phyloP scores from a whole-genome alignment of 805 yeast genomes.

The Candida pini region DNA sequence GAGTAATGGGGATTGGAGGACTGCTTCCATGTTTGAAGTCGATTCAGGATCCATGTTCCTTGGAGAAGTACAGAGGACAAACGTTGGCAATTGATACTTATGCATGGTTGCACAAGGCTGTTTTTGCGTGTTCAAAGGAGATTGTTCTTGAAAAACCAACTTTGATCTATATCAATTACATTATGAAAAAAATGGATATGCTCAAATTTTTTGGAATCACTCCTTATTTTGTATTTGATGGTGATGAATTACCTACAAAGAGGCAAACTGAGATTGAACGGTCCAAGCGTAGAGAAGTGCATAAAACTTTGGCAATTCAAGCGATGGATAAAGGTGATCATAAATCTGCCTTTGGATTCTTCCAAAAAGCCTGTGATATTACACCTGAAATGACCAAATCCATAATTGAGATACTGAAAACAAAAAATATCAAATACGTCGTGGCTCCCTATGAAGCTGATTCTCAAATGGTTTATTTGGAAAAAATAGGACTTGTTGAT shows the following conservation, averaged over 20 bases:
- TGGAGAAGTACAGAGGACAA: conserved; percentile 62
- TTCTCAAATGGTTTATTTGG: conserved; percentile 90
- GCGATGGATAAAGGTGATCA: conserved; percentile 47
- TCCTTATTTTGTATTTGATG: conserved; percentile 92
- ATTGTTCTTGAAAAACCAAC: conserved; percentile 69
- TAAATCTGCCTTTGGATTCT: conserved; percentile 60
- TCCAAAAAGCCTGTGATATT: conserved; percentile 76
- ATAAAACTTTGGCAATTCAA: conserved; percentile 49
- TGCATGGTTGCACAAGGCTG: conserved; percentile 92
- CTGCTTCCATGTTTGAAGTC: conserved; percentile 73
- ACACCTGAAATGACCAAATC: conserved; percentile 90
- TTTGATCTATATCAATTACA: conserved; percentile 61
- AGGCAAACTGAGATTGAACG: conserved; percentile 67
- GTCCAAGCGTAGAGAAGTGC: conserved; percentile 48
- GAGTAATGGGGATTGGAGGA: conserved; percentile 84
- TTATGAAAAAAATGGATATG: conserved; percentile 62
- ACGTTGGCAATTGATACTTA: conserved; percentile 91
- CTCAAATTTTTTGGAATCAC: conserved; percentile 60
- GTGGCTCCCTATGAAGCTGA: conserved; percentile 99
- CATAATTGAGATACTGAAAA: conserved; percentile 65
- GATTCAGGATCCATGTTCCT: conserved; percentile 54
- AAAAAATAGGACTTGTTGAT: conserved; percentile 64
- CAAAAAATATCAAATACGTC: conserved; percentile 54
- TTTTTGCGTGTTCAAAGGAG: conserved; percentile 78
- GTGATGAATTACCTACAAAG: conserved; percentile 79